Base-by-base conservation (phyloP, 1,284 basidiomycete genomes). In the Tylopilus orsonianus region DNA sequence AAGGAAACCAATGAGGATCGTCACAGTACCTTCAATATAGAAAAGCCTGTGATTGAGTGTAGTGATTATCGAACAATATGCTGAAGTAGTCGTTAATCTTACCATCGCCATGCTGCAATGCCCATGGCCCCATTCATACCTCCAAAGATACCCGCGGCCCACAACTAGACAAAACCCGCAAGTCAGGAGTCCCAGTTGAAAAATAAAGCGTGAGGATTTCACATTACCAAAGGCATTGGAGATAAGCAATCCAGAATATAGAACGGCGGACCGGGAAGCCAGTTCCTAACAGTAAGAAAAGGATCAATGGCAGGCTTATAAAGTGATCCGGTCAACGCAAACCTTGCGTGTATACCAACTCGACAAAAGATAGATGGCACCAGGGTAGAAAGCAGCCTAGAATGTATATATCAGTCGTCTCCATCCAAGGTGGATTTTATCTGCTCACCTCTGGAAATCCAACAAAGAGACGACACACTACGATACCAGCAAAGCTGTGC, bases 171-270 rank as follows among this genome's bases (percentile, higher is more conserved):
- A 18, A 26, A 41, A 41, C 20, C 20, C 12, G 24, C 9, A 23
- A 41, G 14, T 20, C 70, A 19, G 90, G 71, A 41, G 88, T 84
- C 8, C 10, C 26, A 13, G 35, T 23, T 22, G 19, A 29, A 8
- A 24, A 26, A 23, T 18, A 35, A 8, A 30, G 27, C 50, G 51
- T 9, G 16, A 5, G 33, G 19, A 20, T 56, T 80, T 62, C 47
- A 84, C 81, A 47, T 77, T 72, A 35, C 86, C 85, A 61, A 90
- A 88, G 2, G 87, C 87, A 66, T 88, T 89, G 1, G 84, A 85
- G 45, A 88, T 75, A 16, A 89, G 68, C 5, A 82, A 62, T 16
- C 86, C 86, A 13, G 75, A 75, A 63, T 83, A 88, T 3, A 91
- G 73, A 45, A 89, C 74, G 1, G 85, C 81, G 39, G 82, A 80